phyloP scores from a whole-genome alignment of 2,329 filamentous ascomycete genomes.

The Zymoseptoria brevis region DNA sequence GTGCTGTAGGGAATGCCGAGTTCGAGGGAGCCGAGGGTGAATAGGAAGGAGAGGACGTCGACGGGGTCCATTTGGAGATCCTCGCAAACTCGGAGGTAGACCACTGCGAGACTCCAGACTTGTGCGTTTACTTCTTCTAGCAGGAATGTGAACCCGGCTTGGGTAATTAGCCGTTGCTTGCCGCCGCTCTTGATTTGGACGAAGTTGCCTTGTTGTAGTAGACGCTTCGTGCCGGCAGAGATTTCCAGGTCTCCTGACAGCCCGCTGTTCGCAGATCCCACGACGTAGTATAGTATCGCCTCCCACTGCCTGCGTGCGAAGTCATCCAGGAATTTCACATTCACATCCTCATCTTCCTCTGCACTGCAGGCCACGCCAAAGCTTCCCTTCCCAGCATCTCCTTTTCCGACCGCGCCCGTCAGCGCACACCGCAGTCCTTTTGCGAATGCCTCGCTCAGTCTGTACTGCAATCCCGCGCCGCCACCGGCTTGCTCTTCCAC shows the following conservation, averaged over 20 bases:
- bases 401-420: conserved; percentile 44
- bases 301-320: conserved; percentile 91
- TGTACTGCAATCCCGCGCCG: conserved; percentile 62
- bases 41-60: conserved; percentile 92
- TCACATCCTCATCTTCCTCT: conserved; percentile 54
- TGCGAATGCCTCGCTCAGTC: conserved; percentile 73
- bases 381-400: conserved; percentile 75
- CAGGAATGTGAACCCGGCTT: conserved; percentile 88
- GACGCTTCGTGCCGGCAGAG: conserved; percentile 69
- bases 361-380: conserved; percentile 79
- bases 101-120: conserved; percentile 88
- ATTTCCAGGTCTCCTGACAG: conserved; percentile 39
- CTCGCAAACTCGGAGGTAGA: conserved; percentile 76
- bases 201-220: conserved; percentile 72
- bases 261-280: conserved; percentile 58
- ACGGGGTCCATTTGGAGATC: conserved; percentile 72
- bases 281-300: conserved; percentile 90
- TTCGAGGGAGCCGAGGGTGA: conserved; percentile 87
- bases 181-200: conserved; percentile 48
- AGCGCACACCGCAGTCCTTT: conserved; percentile 77
- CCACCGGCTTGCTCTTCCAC: conserved; percentile 51
- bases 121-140: conserved; percentile 93
- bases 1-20: conserved; percentile 88
- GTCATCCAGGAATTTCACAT: conserved; percentile 66
- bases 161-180: conserved; percentile 60